Conservation (phyloP, 2,329 filamentous ascomycete genomes). For the Pseudocercospora musae region DNA sequence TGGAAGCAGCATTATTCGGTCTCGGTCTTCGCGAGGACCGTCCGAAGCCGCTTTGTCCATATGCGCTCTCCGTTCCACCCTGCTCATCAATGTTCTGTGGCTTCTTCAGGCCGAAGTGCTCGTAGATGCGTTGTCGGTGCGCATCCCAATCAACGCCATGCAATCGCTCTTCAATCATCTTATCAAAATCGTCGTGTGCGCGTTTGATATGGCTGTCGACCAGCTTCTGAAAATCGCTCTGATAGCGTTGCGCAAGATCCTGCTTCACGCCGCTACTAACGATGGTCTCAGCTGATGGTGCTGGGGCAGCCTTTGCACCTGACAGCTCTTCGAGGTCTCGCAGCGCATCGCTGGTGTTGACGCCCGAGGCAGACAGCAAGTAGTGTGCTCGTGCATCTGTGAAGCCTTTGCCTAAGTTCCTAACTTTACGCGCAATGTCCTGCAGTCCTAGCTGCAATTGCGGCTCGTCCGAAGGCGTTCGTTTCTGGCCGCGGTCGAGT, state of each 20-base stretch:
- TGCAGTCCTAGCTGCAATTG: constrained; percentile 86
- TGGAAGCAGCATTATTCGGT: constrained; percentile 41
- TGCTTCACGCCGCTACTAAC: constrained; percentile 29
- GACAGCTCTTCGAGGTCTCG: constrained; percentile 62
- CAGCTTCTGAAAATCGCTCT: constrained; percentile 63
- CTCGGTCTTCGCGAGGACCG: constrained; percentile 44
- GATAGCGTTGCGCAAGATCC: constrained; percentile 30
- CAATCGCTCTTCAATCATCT: constrained; percentile 89
- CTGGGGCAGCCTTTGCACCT: constrained; percentile 16
- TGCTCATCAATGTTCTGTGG: constrained; percentile 36
- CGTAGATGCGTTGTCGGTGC: constrained; percentile 87
- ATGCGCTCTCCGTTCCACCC: constrained; percentile 27
- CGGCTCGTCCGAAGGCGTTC: constrained; percentile 74
- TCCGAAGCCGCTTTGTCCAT: constrained; percentile 51
- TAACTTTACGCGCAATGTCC: constrained; percentile 75
- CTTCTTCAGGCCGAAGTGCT: constrained; percentile 81
- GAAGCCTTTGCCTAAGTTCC: constrained; percentile 68
- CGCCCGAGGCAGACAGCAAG: constrained; percentile 85
- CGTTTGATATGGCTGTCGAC: constrained; percentile 58
- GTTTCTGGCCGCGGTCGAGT: constrained; percentile 62
- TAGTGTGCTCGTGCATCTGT: constrained; percentile 65
- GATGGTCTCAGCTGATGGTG: constrained; percentile 1
- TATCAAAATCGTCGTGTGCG: constrained; percentile 86
- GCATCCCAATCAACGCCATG: constrained; percentile 88
- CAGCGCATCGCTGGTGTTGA: constrained; percentile 80